These are phyloP conservation scores for Xylariomycetidae sp. DNA, from an alignment of 2,329 filamentous ascomycete species.

Conservation along the genomic window DNA sequence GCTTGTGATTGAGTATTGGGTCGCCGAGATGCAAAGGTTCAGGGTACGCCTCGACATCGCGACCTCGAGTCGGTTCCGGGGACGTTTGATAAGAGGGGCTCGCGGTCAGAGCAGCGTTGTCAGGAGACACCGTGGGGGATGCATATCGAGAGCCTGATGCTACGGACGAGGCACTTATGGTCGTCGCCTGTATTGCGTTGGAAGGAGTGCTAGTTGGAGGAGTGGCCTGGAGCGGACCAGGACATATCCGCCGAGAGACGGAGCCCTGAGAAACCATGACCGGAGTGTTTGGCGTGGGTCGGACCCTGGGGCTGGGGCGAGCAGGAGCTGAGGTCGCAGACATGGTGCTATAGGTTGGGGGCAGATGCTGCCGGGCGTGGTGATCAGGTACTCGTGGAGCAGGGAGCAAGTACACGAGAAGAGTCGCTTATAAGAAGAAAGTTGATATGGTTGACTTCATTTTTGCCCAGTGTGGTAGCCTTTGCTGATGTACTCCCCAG, in stretches of 20 bases:
- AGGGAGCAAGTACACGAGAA: constrained; percentile 20
- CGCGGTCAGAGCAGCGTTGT: constrained; percentile 41
- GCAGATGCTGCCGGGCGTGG: constrained; percentile 19
- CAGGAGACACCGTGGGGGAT: constrained; percentile 53
- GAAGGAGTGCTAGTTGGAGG: constrained; percentile 32
- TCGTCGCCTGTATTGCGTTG: constrained; percentile 41
- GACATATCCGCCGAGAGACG: constrained; percentile 36
- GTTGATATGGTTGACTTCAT: constrained; percentile 26
- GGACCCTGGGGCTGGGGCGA: constrained; percentile 23
- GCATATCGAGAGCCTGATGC: constrained; percentile 49
- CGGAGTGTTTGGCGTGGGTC: constrained; percentile 26
- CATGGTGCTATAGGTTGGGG: constrained; percentile 27
- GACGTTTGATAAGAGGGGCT: constrained; percentile 62
- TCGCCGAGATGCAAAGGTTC: constrained; percentile 67
- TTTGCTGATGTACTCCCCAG: constrained; percentile 19
- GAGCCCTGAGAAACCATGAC: constrained; percentile 37
- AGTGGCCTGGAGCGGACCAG: constrained; percentile 42
- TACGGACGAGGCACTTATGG: constrained; percentile 50
- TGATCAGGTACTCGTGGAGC: constrained; percentile 11
- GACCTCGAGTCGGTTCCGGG: constrained; percentile 54
- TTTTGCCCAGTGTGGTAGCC: constrained; percentile 20
- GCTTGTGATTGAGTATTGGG: constrained; percentile 55
- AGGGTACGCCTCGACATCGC: constrained; percentile 46
- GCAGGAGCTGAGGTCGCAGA: constrained; percentile 26
- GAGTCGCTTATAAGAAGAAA: constrained; percentile 23